Evolutionary conservation across 768 basidiomycete species (phyloP).

Genomic region (Thelephora ganbajun): DNA sequence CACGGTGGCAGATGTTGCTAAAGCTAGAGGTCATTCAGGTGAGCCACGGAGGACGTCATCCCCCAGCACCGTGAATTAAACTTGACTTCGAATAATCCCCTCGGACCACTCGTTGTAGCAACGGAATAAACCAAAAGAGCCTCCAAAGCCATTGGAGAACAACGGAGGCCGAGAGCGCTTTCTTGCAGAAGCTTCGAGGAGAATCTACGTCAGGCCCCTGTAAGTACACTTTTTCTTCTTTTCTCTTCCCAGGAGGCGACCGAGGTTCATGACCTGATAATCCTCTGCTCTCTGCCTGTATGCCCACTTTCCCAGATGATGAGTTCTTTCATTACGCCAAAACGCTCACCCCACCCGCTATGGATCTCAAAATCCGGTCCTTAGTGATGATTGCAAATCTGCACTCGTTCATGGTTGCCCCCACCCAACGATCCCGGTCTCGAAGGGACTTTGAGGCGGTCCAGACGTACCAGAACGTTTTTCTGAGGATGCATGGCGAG

Average conservation of each 20-base stretch:
- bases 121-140: too few relatives aligned
- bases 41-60: constrained; percentile 10
- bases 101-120: too few relatives aligned
- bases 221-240: constrained; percentile 42
- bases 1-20: constrained; percentile 93
- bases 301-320: constrained; percentile 50
- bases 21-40: constrained; percentile 92
- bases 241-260: neutral
- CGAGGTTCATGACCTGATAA: neutral
- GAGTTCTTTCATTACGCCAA: constrained; percentile 76
- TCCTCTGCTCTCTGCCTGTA: constrained; percentile 3
- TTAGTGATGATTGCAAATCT: constrained; percentile 53
- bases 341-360: constrained; percentile 73
- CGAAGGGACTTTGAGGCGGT: constrained; percentile 93
- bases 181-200: constrained; percentile 46
- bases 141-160: too few relatives aligned
- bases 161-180: constrained; percentile 47
- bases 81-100: constrained; percentile 23
- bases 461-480: constrained; percentile 75
- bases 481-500: constrained; percentile 77
- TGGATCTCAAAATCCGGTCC: constrained; percentile 83
- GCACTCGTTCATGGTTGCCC: constrained; percentile 54
- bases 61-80: neutral
- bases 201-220: constrained; percentile 51
- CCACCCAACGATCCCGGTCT: constrained; percentile 57